Conservation (phyloP, 352 stramenopile species). For the Aphanomyces invadans region DNA sequence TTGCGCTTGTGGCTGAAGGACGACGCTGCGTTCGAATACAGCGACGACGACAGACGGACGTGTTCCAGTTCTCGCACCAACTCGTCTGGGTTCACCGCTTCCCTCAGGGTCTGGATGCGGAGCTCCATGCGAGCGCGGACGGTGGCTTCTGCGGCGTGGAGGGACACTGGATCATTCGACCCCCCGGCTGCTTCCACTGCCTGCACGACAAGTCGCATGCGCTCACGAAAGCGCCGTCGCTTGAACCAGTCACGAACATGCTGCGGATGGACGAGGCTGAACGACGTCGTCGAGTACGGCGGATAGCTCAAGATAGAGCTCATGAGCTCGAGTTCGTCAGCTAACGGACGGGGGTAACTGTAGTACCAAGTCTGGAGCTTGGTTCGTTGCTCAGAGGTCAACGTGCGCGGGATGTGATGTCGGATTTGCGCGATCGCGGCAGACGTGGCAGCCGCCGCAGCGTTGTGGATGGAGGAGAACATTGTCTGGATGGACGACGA, state of each 20-base stretch:
- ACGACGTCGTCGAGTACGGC: constrained; percentile 69
- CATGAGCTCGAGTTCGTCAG: constrained; percentile 78
- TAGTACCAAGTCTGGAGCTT: constrained; percentile 84
- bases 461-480: constrained; percentile 48
- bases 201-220: constrained; percentile 67
- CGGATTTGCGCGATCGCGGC: constrained; percentile 66
- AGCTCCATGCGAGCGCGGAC: constrained; percentile 73
- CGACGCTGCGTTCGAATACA: constrained; percentile 55
- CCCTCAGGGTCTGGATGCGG: constrained; percentile 59
- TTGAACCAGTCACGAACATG: constrained; percentile 84
- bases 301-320: constrained; percentile 75
- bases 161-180: constrained; percentile 25
- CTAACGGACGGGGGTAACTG: constrained; percentile 60
- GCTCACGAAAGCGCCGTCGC: constrained; percentile 65
- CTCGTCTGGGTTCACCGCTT: constrained; percentile 62
- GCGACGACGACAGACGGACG: constrained; percentile 51
- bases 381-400: constrained; percentile 58
- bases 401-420: constrained; percentile 40
- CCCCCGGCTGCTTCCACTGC: constrained; percentile 51
- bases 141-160: constrained; percentile 57
- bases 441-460: constrained; percentile 51
- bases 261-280: constrained; percentile 33
- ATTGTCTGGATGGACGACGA: constrained; percentile 51
- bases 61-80: constrained; percentile 72
- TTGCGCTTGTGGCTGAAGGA: constrained; percentile 54